Conservation (phyloP, 495 filamentous ascomycete genomes). For the Elasticomyces elasticus region DNA sequence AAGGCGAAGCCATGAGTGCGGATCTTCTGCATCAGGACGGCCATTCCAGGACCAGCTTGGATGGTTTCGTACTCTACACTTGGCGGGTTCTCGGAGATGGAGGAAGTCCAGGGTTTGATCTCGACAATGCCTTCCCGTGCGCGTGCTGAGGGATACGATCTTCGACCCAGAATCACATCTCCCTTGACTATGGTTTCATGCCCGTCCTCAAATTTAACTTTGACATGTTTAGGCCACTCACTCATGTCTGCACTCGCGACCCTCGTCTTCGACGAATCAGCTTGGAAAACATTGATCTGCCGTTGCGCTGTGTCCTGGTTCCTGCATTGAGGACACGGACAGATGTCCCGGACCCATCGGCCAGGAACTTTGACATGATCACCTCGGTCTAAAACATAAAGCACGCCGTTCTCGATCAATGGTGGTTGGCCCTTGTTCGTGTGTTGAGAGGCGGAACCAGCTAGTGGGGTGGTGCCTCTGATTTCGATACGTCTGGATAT, state of each 20-base stretch:
- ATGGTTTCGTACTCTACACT: constrained; percentile 48
- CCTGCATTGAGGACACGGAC: constrained; percentile 41
- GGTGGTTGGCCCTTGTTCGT: not conserved
- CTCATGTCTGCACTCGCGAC: not conserved
- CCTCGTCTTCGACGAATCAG: not conserved
- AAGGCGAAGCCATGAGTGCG: constrained; percentile 56
- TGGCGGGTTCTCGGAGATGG: constrained; percentile 38
- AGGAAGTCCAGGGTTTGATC: constrained; percentile 27
- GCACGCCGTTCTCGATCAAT: not conserved
- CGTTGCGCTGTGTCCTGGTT: constrained; percentile 71
- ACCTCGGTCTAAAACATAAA: not conserved
- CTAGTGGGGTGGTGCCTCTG: not conserved
- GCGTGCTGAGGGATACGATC: too few relatives aligned
- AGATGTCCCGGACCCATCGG: constrained; percentile 10
- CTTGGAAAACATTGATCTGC: constrained; percentile 16
- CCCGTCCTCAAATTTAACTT: constrained; percentile 19
- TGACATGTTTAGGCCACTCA: not conserved
- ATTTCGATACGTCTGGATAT: not conserved
- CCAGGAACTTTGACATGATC: not conserved
- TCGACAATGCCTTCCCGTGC: not conserved
- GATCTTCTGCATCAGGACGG: constrained; percentile 49
- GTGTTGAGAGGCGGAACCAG: not conserved
- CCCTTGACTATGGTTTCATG: constrained; percentile 22
- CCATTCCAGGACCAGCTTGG: constrained; percentile 41
- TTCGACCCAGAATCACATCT: not conserved